A percentile compares a stretch with the other conserved stretches of the same genome.
Evolutionary conservation across 129 eudicot genomes (phyloP).

Genomic region (Solidago caesia): DNA sequence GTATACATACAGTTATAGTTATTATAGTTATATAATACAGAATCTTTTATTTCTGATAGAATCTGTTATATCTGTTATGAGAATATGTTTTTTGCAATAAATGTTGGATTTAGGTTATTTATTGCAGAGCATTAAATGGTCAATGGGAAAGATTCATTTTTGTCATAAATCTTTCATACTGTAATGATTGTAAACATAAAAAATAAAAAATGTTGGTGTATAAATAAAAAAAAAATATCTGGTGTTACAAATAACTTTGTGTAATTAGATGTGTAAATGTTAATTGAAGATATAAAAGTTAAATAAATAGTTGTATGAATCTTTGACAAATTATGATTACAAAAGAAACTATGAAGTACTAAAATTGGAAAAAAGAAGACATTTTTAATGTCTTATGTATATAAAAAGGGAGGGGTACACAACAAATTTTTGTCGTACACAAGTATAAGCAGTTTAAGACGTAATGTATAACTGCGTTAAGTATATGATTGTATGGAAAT

Average conservation of each 20-base stretch:
- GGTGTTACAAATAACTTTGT: background rate
- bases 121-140: slow-evolving; percentile 32
- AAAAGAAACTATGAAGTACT: background rate
- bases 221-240: too few relatives aligned
- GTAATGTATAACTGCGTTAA: too few relatives aligned
- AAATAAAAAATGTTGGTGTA: background rate
- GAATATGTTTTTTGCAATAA: slow-evolving; percentile 1
- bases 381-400: background rate
- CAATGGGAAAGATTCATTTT: background rate
- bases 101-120: slow-evolving; percentile 15
- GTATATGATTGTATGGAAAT: too few relatives aligned
- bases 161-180: slow-evolving; percentile 20
- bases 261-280: background rate
- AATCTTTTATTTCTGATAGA: slow-evolving; percentile 8
- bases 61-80: background rate
- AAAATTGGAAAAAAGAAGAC: background rate
- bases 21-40: background rate
- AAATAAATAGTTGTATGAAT: background rate
- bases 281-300: background rate
- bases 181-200: background rate
- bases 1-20: slow-evolving; percentile 19
- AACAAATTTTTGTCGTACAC: too few relatives aligned
- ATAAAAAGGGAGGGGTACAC: too few relatives aligned
- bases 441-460: too few relatives aligned
- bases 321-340: background rate